Evolutionary conservation across 2,329 filamentous ascomycete species (phyloP).

Genomic region (Tolypocladium ovalisporum): DNA sequence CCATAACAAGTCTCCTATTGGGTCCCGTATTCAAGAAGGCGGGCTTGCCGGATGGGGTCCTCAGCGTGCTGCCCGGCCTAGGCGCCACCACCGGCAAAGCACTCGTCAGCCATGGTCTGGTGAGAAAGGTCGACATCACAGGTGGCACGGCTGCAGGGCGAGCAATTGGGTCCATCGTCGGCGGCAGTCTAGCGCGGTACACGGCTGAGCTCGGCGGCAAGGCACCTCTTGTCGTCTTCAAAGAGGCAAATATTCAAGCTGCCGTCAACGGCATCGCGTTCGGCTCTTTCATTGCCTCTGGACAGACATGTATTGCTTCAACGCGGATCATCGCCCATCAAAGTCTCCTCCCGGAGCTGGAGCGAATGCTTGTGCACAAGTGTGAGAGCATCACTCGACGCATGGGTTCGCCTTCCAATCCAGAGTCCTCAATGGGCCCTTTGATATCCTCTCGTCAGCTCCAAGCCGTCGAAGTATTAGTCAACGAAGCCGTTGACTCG

Average conservation of each 20-base stretch:
- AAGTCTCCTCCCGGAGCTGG: slow-evolving; percentile 51
- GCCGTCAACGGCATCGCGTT: slow-evolving; percentile 60
- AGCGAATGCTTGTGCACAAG: slow-evolving; percentile 53
- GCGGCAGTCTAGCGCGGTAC: slow-evolving; percentile 56
- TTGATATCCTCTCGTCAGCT: slow-evolving; percentile 54
- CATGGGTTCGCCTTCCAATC: slow-evolving; percentile 47
- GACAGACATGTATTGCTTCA: slow-evolving; percentile 54
- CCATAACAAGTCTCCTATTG: slow-evolving; percentile 48
- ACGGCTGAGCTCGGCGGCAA: slow-evolving; percentile 66
- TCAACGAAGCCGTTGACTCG: slow-evolving; percentile 48
- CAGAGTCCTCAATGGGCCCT: slow-evolving; percentile 51
- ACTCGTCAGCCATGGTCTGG: slow-evolving; percentile 38
- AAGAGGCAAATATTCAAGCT: slow-evolving; percentile 51
- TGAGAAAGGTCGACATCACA: slow-evolving; percentile 63
- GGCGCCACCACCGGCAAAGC: slow-evolving; percentile 41
- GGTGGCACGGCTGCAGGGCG: slow-evolving; percentile 62
- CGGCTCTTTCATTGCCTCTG: slow-evolving; percentile 43
- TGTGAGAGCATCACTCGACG: slow-evolving; percentile 41
- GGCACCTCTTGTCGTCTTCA: slow-evolving; percentile 57
- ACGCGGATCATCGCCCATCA: slow-evolving; percentile 68
- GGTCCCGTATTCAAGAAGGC: slow-evolving; percentile 52
- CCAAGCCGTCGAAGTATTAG: slow-evolving; percentile 55
- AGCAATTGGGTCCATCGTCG: slow-evolving; percentile 54
- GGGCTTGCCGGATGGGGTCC: slow-evolving; percentile 59
- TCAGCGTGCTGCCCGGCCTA: slow-evolving; percentile 49